phyloP scores from a whole-genome alignment of 768 basidiomycete species.

The Exidia glandulosa region DNA sequence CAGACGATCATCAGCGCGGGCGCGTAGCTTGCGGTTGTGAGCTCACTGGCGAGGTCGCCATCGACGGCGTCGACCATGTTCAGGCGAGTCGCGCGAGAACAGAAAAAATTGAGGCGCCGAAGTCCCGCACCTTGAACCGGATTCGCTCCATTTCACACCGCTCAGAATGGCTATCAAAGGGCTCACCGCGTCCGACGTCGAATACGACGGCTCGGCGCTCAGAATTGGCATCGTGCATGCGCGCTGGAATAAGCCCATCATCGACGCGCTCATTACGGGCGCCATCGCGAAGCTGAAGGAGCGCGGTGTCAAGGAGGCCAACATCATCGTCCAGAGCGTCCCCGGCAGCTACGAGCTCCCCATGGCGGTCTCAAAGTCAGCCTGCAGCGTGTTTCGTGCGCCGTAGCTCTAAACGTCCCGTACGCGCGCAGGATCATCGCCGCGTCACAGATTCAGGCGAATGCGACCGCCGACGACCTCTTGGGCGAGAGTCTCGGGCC shows the following conservation, averaged over 20 bases:
- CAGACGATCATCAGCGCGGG: background rate
- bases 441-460: slow-evolving; percentile 73
- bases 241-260: slow-evolving; percentile 86
- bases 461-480: slow-evolving; percentile 70
- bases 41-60: background rate
- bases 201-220: slow-evolving; percentile 69
- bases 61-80: background rate
- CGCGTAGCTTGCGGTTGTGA: background rate
- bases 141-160: background rate
- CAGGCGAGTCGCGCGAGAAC: background rate
- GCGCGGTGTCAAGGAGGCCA: slow-evolving; percentile 76
- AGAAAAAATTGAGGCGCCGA: slow-evolving; percentile 4
- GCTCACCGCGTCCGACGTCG: slow-evolving; percentile 42
- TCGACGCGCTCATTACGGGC: slow-evolving; percentile 76
- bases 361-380: slow-evolving; percentile 69
- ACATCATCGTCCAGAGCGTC: slow-evolving; percentile 85
- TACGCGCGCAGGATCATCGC: slow-evolving; percentile 59
- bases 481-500: slow-evolving; percentile 47
- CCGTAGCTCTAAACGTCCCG: slow-evolving; percentile 1
- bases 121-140: background rate
- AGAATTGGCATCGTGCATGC: slow-evolving; percentile 92
- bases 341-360: slow-evolving; percentile 96
- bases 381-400: slow-evolving; percentile 4
- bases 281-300: slow-evolving; percentile 70
- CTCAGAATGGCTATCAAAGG: slow-evolving; percentile 58